Base-by-base conservation (phyloP, 345 rosid genomes). In the Ceriops tagal region DNA sequence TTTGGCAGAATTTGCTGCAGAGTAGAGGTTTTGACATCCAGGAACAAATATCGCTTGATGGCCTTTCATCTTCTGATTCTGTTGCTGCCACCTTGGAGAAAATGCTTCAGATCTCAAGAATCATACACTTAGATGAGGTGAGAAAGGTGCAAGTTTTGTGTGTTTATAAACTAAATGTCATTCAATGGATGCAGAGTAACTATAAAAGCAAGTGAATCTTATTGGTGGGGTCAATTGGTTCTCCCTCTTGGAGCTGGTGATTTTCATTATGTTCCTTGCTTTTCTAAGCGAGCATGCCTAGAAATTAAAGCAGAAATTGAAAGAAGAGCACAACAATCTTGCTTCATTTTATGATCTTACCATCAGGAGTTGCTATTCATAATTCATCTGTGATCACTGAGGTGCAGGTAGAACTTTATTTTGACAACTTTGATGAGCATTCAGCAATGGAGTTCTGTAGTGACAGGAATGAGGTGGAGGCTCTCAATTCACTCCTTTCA, bases 331-430 rank as follows among this genome's bases (percentile, higher is more conserved):
- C 49, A 43, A 13, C 49, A 43, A 43, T 24, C 26, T 56, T 56
- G 28, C 59, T 22, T 56, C 28, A 16, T 56, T 56, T 56, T 56
- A 31, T 56, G 59, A 56, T 27, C 59, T 22, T 55, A 55, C 30
- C 24, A 5, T 55, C 31, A 56, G 7, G 26, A 27, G 2, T 27
- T 56, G 6, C 11, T 56, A 8, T 4, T 56, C 18, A 15, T 30
- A 31, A 57, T 22, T 52, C 32, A 62, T 57, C 9, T 24, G 34
- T 28, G 22, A 3, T 51, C 30, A 8, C 11, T 46, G 61, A 39
- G 59, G 31, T 84, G 82, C 85, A 95, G 99, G 93, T 83, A 70
- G 97, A 95, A 67, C 85, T 95, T 67, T 95, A 92, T 69, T 95
- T 95, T 79, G 82, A 85, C 21, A 86, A 84, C 65, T 77, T 60